Evolutionary conservation across 495 filamentous ascomycete species (phyloP).

Genomic region (Xanthoparmelia taractica): DNA sequence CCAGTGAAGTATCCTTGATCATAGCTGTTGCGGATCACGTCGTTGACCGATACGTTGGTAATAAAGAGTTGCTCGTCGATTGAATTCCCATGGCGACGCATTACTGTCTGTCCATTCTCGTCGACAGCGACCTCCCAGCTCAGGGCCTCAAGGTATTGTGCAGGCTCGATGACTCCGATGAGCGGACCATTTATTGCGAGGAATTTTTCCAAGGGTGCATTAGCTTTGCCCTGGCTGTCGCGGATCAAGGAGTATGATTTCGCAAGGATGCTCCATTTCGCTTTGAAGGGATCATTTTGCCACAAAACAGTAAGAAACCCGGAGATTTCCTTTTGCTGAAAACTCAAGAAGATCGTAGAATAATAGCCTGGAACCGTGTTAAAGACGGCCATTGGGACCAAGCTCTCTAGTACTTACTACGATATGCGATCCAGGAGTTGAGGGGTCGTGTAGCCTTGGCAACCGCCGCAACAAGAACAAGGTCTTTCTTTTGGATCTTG

Average conservation of each 20-base stretch:
- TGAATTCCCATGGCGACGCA: constrained; percentile 9
- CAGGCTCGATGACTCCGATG: constrained; percentile 35
- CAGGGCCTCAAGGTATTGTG: constrained; percentile 35
- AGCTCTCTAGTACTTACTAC: constrained; percentile 34
- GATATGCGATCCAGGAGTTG: constrained; percentile 44
- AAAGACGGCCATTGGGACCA: constrained; percentile 13
- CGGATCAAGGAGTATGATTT: constrained; percentile 45
- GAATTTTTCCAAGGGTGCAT: constrained; percentile 35
- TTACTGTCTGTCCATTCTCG: constrained; percentile 22
- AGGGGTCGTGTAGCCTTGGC: constrained; percentile 28
- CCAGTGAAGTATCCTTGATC: constrained; percentile 27
- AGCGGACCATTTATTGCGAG: constrained; percentile 32
- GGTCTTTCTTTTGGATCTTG: constrained; percentile 13
- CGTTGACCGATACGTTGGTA: constrained; percentile 33
- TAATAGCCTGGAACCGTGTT: constrained; percentile 34
- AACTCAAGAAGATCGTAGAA: constrained; percentile 32
- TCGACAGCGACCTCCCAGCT: constrained; percentile 33
- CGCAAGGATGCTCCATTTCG: constrained; percentile 43
- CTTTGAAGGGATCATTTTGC: constrained; percentile 38
- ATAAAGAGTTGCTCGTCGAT: constrained; percentile 15
- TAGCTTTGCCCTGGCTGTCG: constrained; percentile 34
- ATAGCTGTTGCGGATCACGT: constrained; percentile 32
- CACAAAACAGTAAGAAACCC: constrained; percentile 37
- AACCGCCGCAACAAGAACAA: not conserved
- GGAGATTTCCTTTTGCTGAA: constrained; percentile 41